phyloP scores from a whole-genome alignment of 1,284 basidiomycete species.

The Apiotrichum laibachii region DNA sequence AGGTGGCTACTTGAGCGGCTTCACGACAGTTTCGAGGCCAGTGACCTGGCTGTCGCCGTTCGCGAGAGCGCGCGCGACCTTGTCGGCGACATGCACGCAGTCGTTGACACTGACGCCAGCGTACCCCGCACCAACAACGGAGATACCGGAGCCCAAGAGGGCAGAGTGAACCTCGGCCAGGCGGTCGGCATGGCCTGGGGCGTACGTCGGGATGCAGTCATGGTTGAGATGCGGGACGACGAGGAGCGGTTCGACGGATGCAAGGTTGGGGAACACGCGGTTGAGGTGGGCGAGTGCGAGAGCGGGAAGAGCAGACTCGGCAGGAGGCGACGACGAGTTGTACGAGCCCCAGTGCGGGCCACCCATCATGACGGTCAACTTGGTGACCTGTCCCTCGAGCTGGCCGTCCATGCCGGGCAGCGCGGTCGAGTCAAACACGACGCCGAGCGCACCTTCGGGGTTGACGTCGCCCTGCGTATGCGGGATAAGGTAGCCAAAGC shows the following conservation, averaged over 20 bases:
- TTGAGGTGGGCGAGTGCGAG: slow-evolving; percentile 54
- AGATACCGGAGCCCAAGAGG: slow-evolving; percentile 59
- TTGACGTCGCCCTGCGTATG: slow-evolving; percentile 54
- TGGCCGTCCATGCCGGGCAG: slow-evolving; percentile 55
- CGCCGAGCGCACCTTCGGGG: slow-evolving; percentile 63
- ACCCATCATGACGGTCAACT: slow-evolving; percentile 89
- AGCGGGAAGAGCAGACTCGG: slow-evolving; percentile 29
- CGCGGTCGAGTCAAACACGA: slow-evolving; percentile 78
- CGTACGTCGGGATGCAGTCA: slow-evolving; percentile 78
- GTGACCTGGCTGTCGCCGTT: slow-evolving; percentile 28
- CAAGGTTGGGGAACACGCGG: slow-evolving; percentile 55
- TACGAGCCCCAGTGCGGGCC: slow-evolving; percentile 65
- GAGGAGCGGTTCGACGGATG: slow-evolving; percentile 51
- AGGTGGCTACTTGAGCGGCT: background rate
- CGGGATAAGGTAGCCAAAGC: slow-evolving; percentile 93
- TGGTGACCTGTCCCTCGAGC: slow-evolving; percentile 52
- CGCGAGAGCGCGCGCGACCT: slow-evolving; percentile 35
- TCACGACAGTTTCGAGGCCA: slow-evolving; percentile 40
- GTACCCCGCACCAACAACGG: slow-evolving; percentile 80
- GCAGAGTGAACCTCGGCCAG: slow-evolving; percentile 62
- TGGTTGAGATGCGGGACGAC: slow-evolving; percentile 60
- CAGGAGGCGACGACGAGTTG: slow-evolving; percentile 9
- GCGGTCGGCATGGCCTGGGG: slow-evolving; percentile 68
- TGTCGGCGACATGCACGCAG: slow-evolving; percentile 71
- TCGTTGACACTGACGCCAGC: slow-evolving; percentile 87